Evolutionary conservation across 2,329 filamentous ascomycete genomes (phyloP).

Genomic region (Byssochlamys sp.): DNA sequence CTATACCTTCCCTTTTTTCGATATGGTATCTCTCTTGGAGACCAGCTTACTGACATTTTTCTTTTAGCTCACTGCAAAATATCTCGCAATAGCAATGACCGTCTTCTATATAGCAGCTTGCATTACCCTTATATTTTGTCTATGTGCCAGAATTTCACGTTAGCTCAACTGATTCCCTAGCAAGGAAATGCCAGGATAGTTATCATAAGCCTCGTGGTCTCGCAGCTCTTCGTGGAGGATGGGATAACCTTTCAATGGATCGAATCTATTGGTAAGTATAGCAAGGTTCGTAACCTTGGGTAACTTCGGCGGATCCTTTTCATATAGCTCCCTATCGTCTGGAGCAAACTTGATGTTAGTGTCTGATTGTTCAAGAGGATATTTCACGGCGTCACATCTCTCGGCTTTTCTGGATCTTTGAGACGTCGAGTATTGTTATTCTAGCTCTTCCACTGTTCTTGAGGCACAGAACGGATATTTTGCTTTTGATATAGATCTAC

Average conservation of each 20-base stretch:
- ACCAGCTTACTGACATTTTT: not conserved
- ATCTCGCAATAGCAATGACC: not conserved
- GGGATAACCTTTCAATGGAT: not conserved
- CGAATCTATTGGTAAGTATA: not conserved
- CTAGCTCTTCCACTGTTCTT: not conserved
- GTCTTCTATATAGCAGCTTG: not conserved
- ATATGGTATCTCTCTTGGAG: not conserved
- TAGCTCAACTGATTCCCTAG: not conserved
- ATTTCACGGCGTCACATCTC: not conserved
- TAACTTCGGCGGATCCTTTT: not conserved
- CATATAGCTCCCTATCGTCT: not conserved
- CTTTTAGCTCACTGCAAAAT: not conserved
- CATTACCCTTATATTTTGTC: not conserved
- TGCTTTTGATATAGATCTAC: not conserved
- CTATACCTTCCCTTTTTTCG: not conserved
- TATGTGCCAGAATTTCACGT: not conserved
- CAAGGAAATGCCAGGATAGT: not conserved
- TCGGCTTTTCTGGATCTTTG: not conserved
- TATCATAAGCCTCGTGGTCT: not conserved
- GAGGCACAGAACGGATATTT: not conserved
- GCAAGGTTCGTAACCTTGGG: not conserved
- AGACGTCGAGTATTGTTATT: not conserved
- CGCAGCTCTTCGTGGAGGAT: not conserved
- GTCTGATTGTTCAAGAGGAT: not conserved
- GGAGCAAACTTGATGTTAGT: not conserved